These are phyloP conservation scores for Candida berthetii DNA, from an alignment of 805 yeast species.

Conservation along the genomic window DNA sequence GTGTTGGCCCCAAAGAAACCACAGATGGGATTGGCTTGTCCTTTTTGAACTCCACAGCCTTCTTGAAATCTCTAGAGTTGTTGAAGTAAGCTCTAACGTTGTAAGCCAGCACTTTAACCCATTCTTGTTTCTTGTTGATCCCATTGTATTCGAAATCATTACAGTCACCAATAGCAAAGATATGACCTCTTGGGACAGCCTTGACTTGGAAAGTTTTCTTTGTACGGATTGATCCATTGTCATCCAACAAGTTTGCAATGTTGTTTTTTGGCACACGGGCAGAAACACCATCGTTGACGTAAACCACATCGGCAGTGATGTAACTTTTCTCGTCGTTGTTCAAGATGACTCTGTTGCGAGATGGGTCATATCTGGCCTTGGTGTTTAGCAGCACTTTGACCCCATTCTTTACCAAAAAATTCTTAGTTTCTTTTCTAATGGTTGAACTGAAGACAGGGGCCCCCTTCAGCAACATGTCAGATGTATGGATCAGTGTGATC, in stretches of 20 bases:
- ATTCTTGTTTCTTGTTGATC: conserved; percentile 6
- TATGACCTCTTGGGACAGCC: conserved; percentile 11
- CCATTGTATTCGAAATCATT: conserved; percentile 18
- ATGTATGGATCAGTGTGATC: conserved; percentile 13
- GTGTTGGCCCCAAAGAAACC: conserved; percentile 18
- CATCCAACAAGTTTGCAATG: conserved; percentile 6
- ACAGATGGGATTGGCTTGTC: conserved; percentile 1
- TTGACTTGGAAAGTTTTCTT: conserved; percentile 16
- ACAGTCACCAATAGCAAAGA: conserved; percentile 30
- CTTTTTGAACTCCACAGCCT: not conserved
- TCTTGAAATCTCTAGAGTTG: not conserved
- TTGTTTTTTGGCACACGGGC: conserved; percentile 16
- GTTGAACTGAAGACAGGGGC: conserved; percentile 7
- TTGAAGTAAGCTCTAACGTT: conserved; percentile 10
- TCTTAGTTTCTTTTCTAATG: conserved; percentile 12
- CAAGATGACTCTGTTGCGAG: conserved; percentile 1
- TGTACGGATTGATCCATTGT: conserved; percentile 14
- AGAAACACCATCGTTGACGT: conserved; percentile 11
- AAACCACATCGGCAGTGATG: conserved; percentile 14
- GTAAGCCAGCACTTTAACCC: conserved; percentile 9
- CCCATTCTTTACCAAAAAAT: conserved; percentile 7
- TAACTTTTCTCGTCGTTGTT: conserved; percentile 1
- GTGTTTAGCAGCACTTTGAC: conserved; percentile 12
- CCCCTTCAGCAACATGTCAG: conserved; percentile 6
- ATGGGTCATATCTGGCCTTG: conserved; percentile 4